phyloP scores from a whole-genome alignment of 2,329 filamentous ascomycete species.

The Daldinia eschscholtzii region DNA sequence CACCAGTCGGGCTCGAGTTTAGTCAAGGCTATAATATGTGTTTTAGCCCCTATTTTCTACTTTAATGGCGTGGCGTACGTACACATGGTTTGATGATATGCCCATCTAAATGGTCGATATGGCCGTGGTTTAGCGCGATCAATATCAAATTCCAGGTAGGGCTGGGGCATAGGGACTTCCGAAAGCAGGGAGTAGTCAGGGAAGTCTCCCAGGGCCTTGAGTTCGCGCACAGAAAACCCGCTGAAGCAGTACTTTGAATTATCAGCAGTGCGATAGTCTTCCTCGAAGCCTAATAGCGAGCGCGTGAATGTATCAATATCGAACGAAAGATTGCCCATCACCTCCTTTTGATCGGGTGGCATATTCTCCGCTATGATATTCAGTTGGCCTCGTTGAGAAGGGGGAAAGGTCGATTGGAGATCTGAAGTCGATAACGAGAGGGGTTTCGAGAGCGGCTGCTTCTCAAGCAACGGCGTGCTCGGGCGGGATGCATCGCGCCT shows the following conservation, averaged over 20 bases:
- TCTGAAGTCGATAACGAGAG: constrained; percentile 40
- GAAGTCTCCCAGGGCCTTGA: constrained; percentile 79
- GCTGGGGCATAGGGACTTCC: constrained; percentile 76
- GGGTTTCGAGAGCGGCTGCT: constrained; percentile 45
- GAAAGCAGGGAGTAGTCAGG: constrained; percentile 82
- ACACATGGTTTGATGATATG: constrained; percentile 94
- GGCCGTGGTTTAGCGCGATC: constrained; percentile 76
- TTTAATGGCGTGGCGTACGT: constrained; percentile 53
- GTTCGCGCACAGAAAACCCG: constrained; percentile 77
- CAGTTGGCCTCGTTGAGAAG: constrained; percentile 44
- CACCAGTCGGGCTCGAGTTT: constrained; percentile 88
- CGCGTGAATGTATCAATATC: constrained; percentile 37
- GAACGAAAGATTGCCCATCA: constrained; percentile 42
- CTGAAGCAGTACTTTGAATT: constrained; percentile 68
- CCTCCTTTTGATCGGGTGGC: constrained; percentile 36
- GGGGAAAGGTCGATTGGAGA: constrained; percentile 43
- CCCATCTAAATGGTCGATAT: constrained; percentile 85
- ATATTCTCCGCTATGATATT: constrained; percentile 36
- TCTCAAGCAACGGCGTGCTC: constrained; percentile 46
- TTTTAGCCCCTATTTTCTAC: constrained; percentile 10
- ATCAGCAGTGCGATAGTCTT: constrained; percentile 53
- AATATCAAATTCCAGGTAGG: constrained; percentile 76
- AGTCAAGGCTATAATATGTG: constrained; percentile 69
- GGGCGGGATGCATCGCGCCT: constrained; percentile 30
- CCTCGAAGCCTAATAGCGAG: constrained; percentile 52